A percentile compares a stretch with the other conserved stretches of the same genome.
Conservation (phyloP, 2,329 filamentous ascomycete genomes). For the Alternaria gaisen region DNA sequence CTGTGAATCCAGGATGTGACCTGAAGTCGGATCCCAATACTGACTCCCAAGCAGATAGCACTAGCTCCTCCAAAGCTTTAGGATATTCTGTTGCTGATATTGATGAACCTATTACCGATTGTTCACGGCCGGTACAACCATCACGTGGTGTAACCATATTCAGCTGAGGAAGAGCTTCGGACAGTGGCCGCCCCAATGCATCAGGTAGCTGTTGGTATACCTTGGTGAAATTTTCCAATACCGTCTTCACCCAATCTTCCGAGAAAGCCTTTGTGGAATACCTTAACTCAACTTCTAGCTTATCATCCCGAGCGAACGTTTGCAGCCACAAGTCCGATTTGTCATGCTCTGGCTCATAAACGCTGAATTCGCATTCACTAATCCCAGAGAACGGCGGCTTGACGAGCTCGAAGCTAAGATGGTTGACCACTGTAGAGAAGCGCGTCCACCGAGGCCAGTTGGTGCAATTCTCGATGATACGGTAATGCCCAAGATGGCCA, state of each 20-base stretch:
- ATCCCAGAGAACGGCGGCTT: slow-evolving; percentile 2
- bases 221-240: background rate
- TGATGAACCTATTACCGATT: no score
- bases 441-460: slow-evolving; percentile 12
- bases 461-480: slow-evolving; percentile 13
- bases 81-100: background rate
- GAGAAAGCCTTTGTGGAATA: slow-evolving; percentile 3
- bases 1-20: slow-evolving; percentile 5
- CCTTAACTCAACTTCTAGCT: slow-evolving; percentile 8
- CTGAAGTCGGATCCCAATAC: slow-evolving; percentile 9
- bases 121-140: background rate
- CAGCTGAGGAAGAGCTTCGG: background rate
- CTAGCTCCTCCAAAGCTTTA: background rate
- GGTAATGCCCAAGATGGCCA: slow-evolving; percentile 7
- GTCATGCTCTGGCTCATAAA: slow-evolving; percentile 11
- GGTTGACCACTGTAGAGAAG: slow-evolving; percentile 9
- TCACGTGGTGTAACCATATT: background rate
- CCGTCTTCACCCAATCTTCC: background rate
- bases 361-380: slow-evolving; percentile 2
- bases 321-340: slow-evolving; percentile 13
- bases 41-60: slow-evolving; percentile 8
- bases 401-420: slow-evolving; percentile 7
- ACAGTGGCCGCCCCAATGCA: background rate
- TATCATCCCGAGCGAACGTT: background rate
- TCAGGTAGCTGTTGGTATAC: slow-evolving; percentile 3